Evolutionary conservation across 2,329 filamentous ascomycete species (phyloP).

Genomic region (Meredithiella fracta): DNA sequence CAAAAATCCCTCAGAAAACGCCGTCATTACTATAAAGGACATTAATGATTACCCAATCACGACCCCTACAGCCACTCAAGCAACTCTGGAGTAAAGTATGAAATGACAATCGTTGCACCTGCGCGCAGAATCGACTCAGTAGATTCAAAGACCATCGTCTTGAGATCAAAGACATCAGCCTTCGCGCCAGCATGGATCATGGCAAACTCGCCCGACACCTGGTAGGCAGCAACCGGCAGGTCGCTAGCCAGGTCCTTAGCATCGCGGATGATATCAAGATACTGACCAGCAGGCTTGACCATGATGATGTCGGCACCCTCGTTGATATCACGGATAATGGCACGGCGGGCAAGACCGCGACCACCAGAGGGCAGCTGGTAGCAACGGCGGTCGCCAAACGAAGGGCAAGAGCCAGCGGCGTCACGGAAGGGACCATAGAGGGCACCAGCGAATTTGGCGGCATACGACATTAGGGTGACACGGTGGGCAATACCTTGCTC

Average conservation of each 20-base stretch:
- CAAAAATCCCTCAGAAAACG: not conserved
- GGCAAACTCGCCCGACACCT: conserved; percentile 91
- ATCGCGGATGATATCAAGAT: conserved; percentile 93
- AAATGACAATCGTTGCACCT: conserved; percentile 82
- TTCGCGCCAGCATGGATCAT: conserved; percentile 96
- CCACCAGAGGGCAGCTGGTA: conserved; percentile 92
- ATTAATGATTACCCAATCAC: not conserved
- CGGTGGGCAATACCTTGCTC: conserved; percentile 86
- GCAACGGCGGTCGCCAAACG: conserved; percentile 87
- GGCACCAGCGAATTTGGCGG: conserved; percentile 92
- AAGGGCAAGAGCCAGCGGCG: conserved; percentile 76
- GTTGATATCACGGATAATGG: conserved; percentile 74
- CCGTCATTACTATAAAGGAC: not conserved
- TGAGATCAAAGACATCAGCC: conserved; percentile 89
- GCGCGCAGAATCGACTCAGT: conserved; percentile 86
- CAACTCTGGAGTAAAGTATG: conserved; percentile 80
- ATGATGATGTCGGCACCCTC: conserved; percentile 97
- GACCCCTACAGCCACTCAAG: conserved; percentile 39
- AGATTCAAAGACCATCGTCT: conserved; percentile 85
- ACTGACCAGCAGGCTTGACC: conserved; percentile 94
- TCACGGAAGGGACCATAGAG: conserved; percentile 95
- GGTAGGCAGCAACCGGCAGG: conserved; percentile 85
- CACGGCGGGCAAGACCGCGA: conserved; percentile 75
- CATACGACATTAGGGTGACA: conserved; percentile 91
- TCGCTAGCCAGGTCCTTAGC: conserved; percentile 88